These are phyloP conservation scores for Kodamaea suecica DNA, from an alignment of 1,139 yeast genomes.

Conservation along the genomic window DNA sequence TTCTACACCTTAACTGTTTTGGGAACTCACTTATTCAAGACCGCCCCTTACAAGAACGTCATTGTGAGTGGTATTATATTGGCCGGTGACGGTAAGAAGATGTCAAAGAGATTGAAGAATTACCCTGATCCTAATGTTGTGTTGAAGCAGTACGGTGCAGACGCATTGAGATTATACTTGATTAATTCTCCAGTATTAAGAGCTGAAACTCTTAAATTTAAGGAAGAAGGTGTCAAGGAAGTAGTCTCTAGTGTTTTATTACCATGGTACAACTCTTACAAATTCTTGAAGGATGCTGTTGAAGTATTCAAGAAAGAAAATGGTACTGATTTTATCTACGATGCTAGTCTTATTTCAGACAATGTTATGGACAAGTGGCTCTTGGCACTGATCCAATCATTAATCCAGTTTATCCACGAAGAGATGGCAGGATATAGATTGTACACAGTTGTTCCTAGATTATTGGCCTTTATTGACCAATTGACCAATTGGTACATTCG, in stretches of 20 bases:
- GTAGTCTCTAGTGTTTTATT: conserved; percentile 91
- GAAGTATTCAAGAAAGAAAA: conserved; percentile 77
- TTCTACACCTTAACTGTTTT: conserved; percentile 93
- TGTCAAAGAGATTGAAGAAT: conserved; percentile 97
- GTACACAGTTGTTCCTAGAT: conserved; percentile 93
- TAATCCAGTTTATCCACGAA: conserved; percentile 76
- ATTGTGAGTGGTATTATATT: conserved; percentile 95
- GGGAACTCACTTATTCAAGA: conserved; percentile 90
- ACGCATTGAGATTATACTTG: conserved; percentile 90
- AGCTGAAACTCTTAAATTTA: conserved; percentile 94
- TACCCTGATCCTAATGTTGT: conserved; percentile 92
- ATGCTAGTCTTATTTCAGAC: conserved; percentile 58
- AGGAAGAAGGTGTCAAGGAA: conserved; percentile 98
- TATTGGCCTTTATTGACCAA: conserved; percentile 84
- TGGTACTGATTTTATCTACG: conserved; percentile 68
- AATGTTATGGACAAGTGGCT: conserved; percentile 99
- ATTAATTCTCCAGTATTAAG: conserved; percentile 96
- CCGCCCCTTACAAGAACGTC: conserved; percentile 92
- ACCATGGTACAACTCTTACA: conserved; percentile 98
- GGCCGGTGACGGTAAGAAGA: conserved; percentile 98
- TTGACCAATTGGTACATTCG: conserved; percentile 99
- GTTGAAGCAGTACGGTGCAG: conserved; percentile 91
- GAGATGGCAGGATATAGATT: conserved; percentile 90
- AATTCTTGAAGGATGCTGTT: conserved; percentile 93
- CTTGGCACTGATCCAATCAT: conserved; percentile 88